A percentile compares a stretch with the other conserved stretches of the same genome.
Conservation (phyloP, 2,329 filamentous ascomycete species). For the Plectosphaerella plurivora region DNA sequence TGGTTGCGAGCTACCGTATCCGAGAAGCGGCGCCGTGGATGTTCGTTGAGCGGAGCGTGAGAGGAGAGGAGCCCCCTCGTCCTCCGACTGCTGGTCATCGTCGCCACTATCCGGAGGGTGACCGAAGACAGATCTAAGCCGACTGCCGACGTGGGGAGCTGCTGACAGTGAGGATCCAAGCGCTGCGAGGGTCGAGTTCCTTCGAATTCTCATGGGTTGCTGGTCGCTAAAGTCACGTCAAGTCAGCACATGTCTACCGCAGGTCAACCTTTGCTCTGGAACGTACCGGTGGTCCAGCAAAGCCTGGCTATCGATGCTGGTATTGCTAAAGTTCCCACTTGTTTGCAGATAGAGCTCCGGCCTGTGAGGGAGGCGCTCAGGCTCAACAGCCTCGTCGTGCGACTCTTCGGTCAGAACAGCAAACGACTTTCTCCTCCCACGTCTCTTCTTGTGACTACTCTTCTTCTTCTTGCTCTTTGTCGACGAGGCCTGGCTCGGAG, state of each 20-base stretch:
- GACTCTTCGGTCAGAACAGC: slow-evolving; percentile 57
- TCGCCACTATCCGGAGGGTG: slow-evolving; percentile 35
- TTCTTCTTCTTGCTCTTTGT: slow-evolving; percentile 51
- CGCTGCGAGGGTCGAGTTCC: slow-evolving; percentile 44
- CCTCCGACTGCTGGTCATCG: slow-evolving; percentile 36
- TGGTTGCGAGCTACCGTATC: slow-evolving; percentile 14
- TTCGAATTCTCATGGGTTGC: slow-evolving; percentile 58
- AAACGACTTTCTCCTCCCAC: slow-evolving; percentile 75
- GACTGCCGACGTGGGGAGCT: slow-evolving; percentile 20
- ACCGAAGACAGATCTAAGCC: slow-evolving; percentile 15
- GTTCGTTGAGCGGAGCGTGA: slow-evolving; percentile 33
- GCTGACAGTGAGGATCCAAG: slow-evolving; percentile 24
- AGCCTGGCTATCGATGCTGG: slow-evolving; percentile 84
- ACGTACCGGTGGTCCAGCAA: slow-evolving; percentile 78
- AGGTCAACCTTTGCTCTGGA: neutral
- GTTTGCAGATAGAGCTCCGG: slow-evolving; percentile 46
- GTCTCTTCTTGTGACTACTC: slow-evolving; percentile 74
- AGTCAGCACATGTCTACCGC: slow-evolving; percentile 3
- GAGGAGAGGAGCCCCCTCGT: slow-evolving; percentile 54
- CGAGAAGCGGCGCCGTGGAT: slow-evolving; percentile 7
- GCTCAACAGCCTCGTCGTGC: slow-evolving; percentile 25
- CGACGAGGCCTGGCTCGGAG: neutral
- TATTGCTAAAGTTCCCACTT: slow-evolving; percentile 65
- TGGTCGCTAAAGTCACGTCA: slow-evolving; percentile 43
- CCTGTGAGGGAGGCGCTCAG: slow-evolving; percentile 21